phyloP scores from a whole-genome alignment of 73 alveolate species.

The Paramecium octaurelia region DNA sequence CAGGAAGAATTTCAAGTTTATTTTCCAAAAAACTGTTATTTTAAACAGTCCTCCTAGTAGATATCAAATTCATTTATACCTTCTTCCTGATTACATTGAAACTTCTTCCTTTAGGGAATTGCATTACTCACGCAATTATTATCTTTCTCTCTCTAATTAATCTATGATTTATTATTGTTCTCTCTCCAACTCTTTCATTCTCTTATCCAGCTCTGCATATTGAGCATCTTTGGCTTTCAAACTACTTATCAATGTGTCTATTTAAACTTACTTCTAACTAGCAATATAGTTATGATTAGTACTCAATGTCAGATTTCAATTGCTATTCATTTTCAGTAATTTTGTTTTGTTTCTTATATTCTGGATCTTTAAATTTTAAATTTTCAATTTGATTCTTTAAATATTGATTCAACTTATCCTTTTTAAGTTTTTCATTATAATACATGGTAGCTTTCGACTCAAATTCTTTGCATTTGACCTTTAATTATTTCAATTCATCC shows the following conservation, averaged over 20 bases:
- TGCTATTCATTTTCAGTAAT: slow-evolving; percentile 15
- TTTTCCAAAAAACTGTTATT: slow-evolving; percentile 21
- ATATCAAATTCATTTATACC: background rate
- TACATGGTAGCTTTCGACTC: slow-evolving; percentile 18
- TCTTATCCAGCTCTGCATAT: slow-evolving; percentile 11
- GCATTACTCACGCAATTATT: background rate
- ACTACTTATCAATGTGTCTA: slow-evolving; percentile 15
- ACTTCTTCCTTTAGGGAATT: slow-evolving; percentile 13
- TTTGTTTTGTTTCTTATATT: background rate
- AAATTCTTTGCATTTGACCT: slow-evolving; percentile 34
- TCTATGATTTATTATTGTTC: background rate
- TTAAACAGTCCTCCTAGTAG: slow-evolving; percentile 4
- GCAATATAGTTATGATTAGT: background rate
- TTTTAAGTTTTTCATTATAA: slow-evolving; percentile 21
- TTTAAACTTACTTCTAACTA: slow-evolving; percentile 1
- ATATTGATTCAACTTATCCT: slow-evolving; percentile 15
- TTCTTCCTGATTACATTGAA: slow-evolving; percentile 37
- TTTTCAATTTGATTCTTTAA: background rate
- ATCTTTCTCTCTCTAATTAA: slow-evolving; percentile 30
- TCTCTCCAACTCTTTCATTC: slow-evolving; percentile 19
- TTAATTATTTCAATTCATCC: background rate
- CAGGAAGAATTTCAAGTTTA: slow-evolving; percentile 15
- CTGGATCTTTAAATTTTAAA: slow-evolving; percentile 10
- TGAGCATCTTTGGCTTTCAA: background rate
- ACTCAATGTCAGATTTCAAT: background rate